phyloP scores from a whole-genome alignment of 768 basidiomycete genomes.

The Terana coerulea region DNA sequence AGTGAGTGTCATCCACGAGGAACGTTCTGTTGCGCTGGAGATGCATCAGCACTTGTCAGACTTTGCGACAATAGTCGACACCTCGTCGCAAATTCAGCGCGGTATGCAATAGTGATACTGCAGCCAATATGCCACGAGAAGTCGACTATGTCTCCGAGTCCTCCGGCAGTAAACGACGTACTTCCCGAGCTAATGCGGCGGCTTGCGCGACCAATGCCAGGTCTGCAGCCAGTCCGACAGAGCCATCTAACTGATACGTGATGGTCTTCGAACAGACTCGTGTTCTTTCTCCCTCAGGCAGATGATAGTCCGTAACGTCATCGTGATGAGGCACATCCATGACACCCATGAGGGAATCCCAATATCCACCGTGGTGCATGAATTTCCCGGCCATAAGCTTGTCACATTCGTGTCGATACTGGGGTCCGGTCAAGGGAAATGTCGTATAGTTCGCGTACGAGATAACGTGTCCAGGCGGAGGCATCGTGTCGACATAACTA shows the following conservation, averaged over 20 bases:
- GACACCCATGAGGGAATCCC: conserved; percentile 33
- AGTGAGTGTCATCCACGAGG: conserved; percentile 65
- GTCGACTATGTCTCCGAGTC: background rate
- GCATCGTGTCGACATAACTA: conserved; percentile 19
- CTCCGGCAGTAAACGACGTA: conserved; percentile 27
- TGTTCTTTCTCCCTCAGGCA: conserved; percentile 21
- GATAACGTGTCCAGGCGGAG: conserved; percentile 27
- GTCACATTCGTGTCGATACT: conserved; percentile 57
- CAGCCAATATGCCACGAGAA: background rate
- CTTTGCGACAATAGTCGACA: too few relatives aligned
- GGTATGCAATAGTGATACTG: too few relatives aligned
- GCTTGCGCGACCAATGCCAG: conserved; percentile 64
- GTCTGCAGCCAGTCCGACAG: conserved; percentile 62
- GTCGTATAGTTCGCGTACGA: conserved; percentile 56
- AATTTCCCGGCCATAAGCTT: conserved; percentile 45
- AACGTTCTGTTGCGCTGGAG: conserved; percentile 61
- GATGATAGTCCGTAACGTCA: conserved; percentile 20
- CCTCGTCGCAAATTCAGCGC: too few relatives aligned
- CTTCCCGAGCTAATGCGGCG: conserved; percentile 64
- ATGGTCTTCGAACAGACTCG: conserved; percentile 55
- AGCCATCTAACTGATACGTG: conserved; percentile 68
- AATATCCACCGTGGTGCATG: conserved; percentile 45
- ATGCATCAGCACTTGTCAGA: background rate
- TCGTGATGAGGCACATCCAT: conserved; percentile 31
- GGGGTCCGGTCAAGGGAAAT: conserved; percentile 52